Conservation (phyloP, 371 early-diverging fungal genomes). For the Apophysomyces elegans region DNA sequence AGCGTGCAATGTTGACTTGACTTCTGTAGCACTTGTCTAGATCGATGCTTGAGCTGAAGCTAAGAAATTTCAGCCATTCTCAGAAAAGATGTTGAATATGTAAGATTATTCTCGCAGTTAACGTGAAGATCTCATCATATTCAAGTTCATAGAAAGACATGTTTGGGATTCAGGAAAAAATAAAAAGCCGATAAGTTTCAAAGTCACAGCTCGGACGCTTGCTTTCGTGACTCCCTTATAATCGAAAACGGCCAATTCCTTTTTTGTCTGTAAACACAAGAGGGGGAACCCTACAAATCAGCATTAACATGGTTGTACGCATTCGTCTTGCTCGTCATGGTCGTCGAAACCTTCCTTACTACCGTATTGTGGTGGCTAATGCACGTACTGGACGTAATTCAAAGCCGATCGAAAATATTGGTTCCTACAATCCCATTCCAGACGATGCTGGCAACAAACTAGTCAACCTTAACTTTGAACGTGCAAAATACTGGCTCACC, state of each 20-base stretch:
- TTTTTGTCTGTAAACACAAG: not conserved
- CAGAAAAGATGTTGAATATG: too few species aligned
- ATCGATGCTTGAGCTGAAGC: too few species aligned
- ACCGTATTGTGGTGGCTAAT: conserved; percentile 92
- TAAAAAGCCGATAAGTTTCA: not conserved
- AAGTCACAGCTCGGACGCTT: not conserved
- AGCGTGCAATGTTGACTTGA: too few species aligned
- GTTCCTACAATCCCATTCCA: conserved; percentile 91
- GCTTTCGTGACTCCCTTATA: too few species aligned
- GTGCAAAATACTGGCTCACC: conserved; percentile 96
- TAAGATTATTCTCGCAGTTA: too few species aligned
- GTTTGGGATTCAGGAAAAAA: too few species aligned
- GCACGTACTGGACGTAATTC: conserved; percentile 82
- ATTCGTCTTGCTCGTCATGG: conserved; percentile 94
- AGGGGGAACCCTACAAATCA: conserved; percentile 22
- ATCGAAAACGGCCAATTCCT: not conserved
- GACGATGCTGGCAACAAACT: conserved; percentile 77
- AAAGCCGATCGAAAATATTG: conserved; percentile 90
- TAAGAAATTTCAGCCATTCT: too few species aligned
- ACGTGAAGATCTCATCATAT: too few species aligned
- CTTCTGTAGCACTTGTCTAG: too few species aligned
- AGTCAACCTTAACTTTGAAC: conserved; percentile 83
- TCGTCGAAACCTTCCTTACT: conserved; percentile 87
- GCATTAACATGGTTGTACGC: conserved; percentile 51
- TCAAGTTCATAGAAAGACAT: too few species aligned